Evolutionary conservation across 495 filamentous ascomycete genomes (phyloP).

Genomic region (Staphylotrichum longicolle): DNA sequence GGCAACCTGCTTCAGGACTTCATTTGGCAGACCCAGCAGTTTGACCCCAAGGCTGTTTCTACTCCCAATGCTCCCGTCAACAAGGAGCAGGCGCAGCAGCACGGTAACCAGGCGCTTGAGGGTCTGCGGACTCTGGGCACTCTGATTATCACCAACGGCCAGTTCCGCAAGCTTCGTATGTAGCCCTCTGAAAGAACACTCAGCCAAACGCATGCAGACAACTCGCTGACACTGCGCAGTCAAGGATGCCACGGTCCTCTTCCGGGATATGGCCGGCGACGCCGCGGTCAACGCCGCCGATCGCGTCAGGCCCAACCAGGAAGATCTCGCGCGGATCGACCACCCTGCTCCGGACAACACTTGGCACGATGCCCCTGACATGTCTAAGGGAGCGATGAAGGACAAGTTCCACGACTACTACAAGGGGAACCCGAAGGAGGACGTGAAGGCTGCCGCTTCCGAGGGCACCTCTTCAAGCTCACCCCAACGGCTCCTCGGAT

Average conservation of each 20-base stretch:
- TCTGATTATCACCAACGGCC: conserved; percentile 89
- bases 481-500: conserved; percentile 29
- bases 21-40: conserved; percentile 84
- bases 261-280: conserved; percentile 89
- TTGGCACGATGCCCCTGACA: conserved; percentile 87
- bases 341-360: conserved; percentile 79
- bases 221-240: conserved; percentile 64
- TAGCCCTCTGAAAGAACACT: conserved; percentile 21
- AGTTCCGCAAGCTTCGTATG: conserved; percentile 91
- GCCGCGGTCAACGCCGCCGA: conserved; percentile 79
- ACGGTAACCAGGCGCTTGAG: conserved; percentile 74
- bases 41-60: conserved; percentile 59
- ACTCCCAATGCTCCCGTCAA: conserved; percentile 64
- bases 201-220: conserved; percentile 28
- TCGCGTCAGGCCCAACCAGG: conserved; percentile 72
- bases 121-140: conserved; percentile 88
- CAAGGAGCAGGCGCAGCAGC: conserved; percentile 73
- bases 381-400: conserved; percentile 69
- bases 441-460: conserved; percentile 41
- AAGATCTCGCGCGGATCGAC: conserved; percentile 76
- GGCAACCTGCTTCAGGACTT: conserved; percentile 94
- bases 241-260: conserved; percentile 75
- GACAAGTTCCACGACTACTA: conserved; percentile 59
- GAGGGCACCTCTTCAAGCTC: conserved; percentile 30
- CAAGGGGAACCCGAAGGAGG: conserved; percentile 55